phyloP scores from a whole-genome alignment of 2,329 filamentous ascomycete genomes.

The Microdochium trichocladiopsis region DNA sequence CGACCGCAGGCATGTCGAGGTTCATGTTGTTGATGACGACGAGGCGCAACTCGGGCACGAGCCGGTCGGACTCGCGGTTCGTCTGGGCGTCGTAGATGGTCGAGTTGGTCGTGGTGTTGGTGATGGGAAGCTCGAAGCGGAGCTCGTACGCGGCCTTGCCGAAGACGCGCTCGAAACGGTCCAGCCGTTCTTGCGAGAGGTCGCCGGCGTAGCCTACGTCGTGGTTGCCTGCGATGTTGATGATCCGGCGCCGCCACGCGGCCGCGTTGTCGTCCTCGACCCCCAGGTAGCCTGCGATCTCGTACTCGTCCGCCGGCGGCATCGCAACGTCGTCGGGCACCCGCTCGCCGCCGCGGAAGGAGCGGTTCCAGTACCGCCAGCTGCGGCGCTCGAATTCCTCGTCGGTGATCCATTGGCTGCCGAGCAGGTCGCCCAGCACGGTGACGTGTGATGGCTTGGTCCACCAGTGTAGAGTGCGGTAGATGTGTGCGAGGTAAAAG shows the following conservation, averaged over 20 bases:
- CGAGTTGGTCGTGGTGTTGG: conserved; percentile 27
- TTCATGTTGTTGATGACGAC: conserved; percentile 90
- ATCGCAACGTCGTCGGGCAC: conserved; percentile 50
- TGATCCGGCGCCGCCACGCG: conserved; percentile 67
- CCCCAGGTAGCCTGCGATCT: conserved; percentile 41
- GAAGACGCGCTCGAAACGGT: conserved; percentile 77
- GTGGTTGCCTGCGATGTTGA: conserved; percentile 92
- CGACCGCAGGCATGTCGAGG: conserved; percentile 74
- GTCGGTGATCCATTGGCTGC: conserved; percentile 90
- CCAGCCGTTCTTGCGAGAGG: conserved; percentile 65
- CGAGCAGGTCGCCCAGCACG: conserved; percentile 84
- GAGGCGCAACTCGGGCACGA: conserved; percentile 67
- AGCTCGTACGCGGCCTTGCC: conserved; percentile 89
- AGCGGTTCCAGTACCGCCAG: conserved; percentile 70
- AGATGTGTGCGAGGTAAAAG: conserved; percentile 89
- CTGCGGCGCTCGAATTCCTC: conserved; percentile 73
- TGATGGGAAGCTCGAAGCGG: conserved; percentile 55
- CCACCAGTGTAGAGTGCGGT: conserved; percentile 79
- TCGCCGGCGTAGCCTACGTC: conserved; percentile 96
- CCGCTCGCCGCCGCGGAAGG: conserved; percentile 63
- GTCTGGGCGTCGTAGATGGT: conserved; percentile 32
- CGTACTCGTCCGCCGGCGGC: conserved; percentile 41
- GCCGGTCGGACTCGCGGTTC: conserved; percentile 37
- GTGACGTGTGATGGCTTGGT: conserved; percentile 77
- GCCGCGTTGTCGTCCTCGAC: conserved; percentile 36